Conservation (phyloP, 345 rosid genomes). For the Triadica sebifera region DNA sequence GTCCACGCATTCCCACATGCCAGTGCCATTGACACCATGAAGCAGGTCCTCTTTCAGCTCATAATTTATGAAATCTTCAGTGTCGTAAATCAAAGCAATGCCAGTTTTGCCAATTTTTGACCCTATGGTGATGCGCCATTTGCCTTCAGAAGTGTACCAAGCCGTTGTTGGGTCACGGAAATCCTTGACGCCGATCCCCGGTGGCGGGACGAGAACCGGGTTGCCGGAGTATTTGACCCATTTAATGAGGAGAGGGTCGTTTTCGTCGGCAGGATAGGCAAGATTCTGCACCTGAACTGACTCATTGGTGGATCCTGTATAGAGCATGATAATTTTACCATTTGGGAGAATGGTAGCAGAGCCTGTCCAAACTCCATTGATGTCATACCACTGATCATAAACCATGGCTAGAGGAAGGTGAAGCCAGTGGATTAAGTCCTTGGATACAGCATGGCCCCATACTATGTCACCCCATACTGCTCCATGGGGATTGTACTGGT, state of each 20-base stretch:
- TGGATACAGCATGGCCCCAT: constrained; percentile 94
- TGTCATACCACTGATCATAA: constrained; percentile 79
- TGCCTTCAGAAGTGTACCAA: constrained; percentile 75
- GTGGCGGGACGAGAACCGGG: constrained; percentile 76
- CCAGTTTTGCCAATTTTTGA: constrained; percentile 71
- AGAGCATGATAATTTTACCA: constrained; percentile 73
- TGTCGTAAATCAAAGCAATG: constrained; percentile 66
- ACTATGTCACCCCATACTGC: constrained; percentile 92
- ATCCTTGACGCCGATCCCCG: constrained; percentile 54
- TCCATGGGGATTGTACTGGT: constrained; percentile 84
- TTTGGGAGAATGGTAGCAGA: constrained; percentile 83
- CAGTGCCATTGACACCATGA: constrained; percentile 69
- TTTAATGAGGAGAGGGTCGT: constrained; percentile 65
- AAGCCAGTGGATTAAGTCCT: constrained; percentile 78
- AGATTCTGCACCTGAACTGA: constrained; percentile 85
- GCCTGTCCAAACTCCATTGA: constrained; percentile 87
- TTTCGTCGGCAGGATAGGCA: constrained; percentile 72
- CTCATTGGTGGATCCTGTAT: constrained; percentile 76
- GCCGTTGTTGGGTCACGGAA: constrained; percentile 97
- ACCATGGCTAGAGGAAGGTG: constrained; percentile 88
- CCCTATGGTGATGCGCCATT: constrained; percentile 78
- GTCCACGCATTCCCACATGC: constrained; percentile 96
- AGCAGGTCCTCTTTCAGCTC: constrained; percentile 32
- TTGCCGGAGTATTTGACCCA: constrained; percentile 73
- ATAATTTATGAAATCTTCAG: constrained; percentile 61